Conservation (phyloP, 495 filamentous ascomycete genomes). For the Amorphotheca resinae region DNA sequence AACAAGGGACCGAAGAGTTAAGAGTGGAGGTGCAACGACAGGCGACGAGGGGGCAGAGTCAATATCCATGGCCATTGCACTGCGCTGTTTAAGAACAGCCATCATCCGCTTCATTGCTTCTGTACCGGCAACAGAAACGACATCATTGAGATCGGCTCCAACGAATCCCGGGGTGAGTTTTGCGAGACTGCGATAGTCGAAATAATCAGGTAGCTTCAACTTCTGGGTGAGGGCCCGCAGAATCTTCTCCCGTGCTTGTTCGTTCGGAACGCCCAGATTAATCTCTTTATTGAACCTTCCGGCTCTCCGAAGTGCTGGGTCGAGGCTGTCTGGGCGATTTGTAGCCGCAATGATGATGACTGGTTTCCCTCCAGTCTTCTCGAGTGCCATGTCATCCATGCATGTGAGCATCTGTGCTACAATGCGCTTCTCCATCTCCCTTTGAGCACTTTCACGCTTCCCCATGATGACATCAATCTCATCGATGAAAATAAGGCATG, state of each 20-base stretch:
- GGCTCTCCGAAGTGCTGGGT: slow-evolving; percentile 74
- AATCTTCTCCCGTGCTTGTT: slow-evolving; percentile 71
- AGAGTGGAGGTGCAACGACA: slow-evolving; percentile 13
- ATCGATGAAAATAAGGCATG: slow-evolving; percentile 89
- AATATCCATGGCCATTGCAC: slow-evolving; percentile 35
- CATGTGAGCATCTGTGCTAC: slow-evolving; percentile 87
- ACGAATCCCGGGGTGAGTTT: slow-evolving; percentile 91
- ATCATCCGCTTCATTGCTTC: slow-evolving; percentile 29
- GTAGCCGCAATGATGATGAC: slow-evolving; percentile 91
- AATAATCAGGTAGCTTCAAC: slow-evolving; percentile 51
- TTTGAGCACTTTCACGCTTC: slow-evolving; percentile 86
- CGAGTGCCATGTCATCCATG: slow-evolving; percentile 72
- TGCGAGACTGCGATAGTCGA: slow-evolving; percentile 69
- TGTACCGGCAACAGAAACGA: slow-evolving; percentile 63
- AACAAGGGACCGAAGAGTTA: slow-evolving; percentile 38
- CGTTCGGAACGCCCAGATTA: slow-evolving; percentile 88
- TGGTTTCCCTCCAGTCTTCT: slow-evolving; percentile 73
- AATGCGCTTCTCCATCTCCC: slow-evolving; percentile 95
- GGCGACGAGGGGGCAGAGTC: slow-evolving; percentile 22
- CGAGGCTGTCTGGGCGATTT: slow-evolving; percentile 81
- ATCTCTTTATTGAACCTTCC: slow-evolving; percentile 90
- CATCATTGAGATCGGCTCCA: slow-evolving; percentile 78
- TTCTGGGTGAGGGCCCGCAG: slow-evolving; percentile 64
- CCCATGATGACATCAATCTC: slow-evolving; percentile 95
- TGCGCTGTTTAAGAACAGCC: slow-evolving; percentile 35